phyloP scores from a whole-genome alignment of 2,329 filamentous ascomycete species.

The Biscogniauxia mediterranea region DNA sequence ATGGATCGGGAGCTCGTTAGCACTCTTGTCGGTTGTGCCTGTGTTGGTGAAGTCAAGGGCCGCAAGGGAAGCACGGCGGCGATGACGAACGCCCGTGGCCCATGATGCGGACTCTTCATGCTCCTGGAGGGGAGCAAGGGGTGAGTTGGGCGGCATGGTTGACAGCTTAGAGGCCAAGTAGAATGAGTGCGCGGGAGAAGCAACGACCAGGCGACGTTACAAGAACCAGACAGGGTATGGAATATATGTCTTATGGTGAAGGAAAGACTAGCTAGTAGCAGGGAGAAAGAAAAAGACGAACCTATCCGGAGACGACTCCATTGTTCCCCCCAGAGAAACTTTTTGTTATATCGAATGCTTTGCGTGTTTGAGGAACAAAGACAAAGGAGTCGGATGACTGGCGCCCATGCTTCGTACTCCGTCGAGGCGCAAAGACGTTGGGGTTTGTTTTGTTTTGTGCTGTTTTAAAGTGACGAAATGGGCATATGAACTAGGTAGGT shows the following conservation, averaged over 20 bases:
- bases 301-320: conserved; percentile 31
- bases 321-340: conserved; percentile 17
- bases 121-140: conserved; percentile 19
- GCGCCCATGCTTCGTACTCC: background rate
- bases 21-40: conserved; percentile 15
- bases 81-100: conserved; percentile 26
- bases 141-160: conserved; percentile 11
- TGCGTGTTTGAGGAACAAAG: conserved; percentile 24
- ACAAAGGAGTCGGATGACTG: conserved; percentile 12
- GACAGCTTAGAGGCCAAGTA: background rate
- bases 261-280: background rate
- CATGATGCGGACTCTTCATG: conserved; percentile 24
- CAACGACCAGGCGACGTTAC: background rate
- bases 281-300: conserved; percentile 18
- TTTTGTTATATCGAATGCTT: conserved; percentile 10
- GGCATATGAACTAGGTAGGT: background rate
- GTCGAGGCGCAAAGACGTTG: background rate
- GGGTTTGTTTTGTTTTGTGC: background rate
- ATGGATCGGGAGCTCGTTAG: conserved; percentile 32
- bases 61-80: conserved; percentile 19
- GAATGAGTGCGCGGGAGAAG: background rate
- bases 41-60: conserved; percentile 21
- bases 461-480: background rate
- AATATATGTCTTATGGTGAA: background rate
- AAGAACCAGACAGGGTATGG: background rate